Evolutionary conservation across 176 grass and related monocot species (phyloP).

Genomic region (Cenchrus americanus): DNA sequence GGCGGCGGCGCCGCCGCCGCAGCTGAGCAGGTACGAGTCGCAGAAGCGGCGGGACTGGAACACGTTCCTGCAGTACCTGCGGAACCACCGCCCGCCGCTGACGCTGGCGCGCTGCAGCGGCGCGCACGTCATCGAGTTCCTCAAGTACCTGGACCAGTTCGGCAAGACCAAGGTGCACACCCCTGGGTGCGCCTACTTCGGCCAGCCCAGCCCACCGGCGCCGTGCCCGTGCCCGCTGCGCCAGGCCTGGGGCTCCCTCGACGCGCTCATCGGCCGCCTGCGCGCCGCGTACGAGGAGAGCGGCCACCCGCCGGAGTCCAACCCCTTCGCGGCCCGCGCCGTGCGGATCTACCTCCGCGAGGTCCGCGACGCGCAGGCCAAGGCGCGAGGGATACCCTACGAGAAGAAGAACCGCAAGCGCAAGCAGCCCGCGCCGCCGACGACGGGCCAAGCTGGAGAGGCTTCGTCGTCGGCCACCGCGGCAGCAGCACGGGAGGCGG

Average conservation of each 20-base stretch:
- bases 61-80: constrained; percentile 99
- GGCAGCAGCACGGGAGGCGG: neutral
- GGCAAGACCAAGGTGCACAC: constrained; percentile 99
- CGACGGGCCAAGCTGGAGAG: neutral
- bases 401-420: constrained; percentile 98
- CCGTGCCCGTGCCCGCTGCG: constrained; percentile 85
- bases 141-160: constrained; percentile 96
- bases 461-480: constrained; percentile 39
- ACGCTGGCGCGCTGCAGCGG: constrained; percentile 93
- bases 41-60: constrained; percentile 99
- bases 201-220: constrained; percentile 83
- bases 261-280: constrained; percentile 91
- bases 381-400: constrained; percentile 91
- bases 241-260: constrained; percentile 96
- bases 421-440: constrained; percentile 10
- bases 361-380: constrained; percentile 92
- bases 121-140: constrained; percentile 98
- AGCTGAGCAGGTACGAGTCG: constrained; percentile 92
- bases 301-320: constrained; percentile 82
- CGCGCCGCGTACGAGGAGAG: constrained; percentile 95
- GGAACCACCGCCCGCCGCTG: constrained; percentile 92
- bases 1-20: constrained; percentile 21
- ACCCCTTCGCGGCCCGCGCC: constrained; percentile 89
- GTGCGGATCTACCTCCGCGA: constrained; percentile 98
- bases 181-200: constrained; percentile 69